phyloP scores from a whole-genome alignment of 2,329 filamentous ascomycete species.

The Sclerotinia subarctica region DNA sequence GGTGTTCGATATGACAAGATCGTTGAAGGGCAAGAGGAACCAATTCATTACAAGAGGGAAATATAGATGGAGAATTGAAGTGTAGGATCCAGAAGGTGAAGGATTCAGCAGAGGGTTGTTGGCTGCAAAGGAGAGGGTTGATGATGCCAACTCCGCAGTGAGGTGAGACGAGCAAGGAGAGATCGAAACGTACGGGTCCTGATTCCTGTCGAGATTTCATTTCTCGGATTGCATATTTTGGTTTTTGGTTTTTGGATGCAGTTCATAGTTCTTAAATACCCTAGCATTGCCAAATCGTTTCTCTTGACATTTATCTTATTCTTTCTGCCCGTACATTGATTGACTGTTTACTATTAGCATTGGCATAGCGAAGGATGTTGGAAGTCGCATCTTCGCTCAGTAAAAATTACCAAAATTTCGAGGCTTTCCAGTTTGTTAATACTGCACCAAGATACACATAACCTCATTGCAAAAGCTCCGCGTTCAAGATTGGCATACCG shows the following conservation, averaged over 20 bases:
- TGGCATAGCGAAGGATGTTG: not conserved
- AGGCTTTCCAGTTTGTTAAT: not conserved
- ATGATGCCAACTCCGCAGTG: not conserved
- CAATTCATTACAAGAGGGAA: not conserved
- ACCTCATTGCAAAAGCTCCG: not conserved
- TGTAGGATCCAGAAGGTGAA: no score
- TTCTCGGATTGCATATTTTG: not conserved
- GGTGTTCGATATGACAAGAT: no score
- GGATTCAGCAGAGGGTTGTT: no score
- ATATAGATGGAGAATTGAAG: not conserved
- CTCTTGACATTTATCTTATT: no score
- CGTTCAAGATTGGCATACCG: not conserved
- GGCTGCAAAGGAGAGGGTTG: no score
- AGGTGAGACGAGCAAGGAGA: no score
- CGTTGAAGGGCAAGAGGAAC: not conserved
- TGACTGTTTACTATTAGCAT: no score
- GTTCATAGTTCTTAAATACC: no score
- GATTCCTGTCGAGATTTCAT: not conserved
- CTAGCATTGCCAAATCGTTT: no score
- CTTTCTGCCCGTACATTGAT: no score
- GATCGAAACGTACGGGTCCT: not conserved
- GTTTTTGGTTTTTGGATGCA: not conserved
- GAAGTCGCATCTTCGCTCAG: not conserved
- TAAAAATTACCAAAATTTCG: not conserved
- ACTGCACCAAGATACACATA: not conserved